Evolutionary conservation across 116 monocot species (phyloP).

Genomic region (Cymodocea nodosa): DNA sequence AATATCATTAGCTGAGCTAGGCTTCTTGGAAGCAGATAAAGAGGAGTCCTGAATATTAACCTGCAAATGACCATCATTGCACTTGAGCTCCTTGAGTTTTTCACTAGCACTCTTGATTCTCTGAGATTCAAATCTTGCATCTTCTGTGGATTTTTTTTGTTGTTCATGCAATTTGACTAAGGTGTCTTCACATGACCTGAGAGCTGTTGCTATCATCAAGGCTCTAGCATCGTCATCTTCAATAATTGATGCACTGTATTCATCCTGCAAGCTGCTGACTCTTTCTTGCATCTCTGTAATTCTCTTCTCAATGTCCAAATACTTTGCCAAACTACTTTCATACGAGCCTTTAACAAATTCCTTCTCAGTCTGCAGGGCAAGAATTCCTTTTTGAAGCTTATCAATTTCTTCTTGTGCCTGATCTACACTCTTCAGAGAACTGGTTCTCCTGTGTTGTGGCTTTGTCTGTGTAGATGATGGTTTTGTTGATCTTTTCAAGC

Average conservation of each 20-base stretch:
- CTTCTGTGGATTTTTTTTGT: conserved; percentile 28
- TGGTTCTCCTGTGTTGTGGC: neutral
- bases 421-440: neutral
- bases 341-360: conserved; percentile 79
- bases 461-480: neutral
- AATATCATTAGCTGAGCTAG: neutral
- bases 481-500: neutral
- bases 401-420: conserved; percentile 62
- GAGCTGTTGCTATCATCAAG: conserved; percentile 64
- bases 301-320: conserved; percentile 64
- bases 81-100: conserved; percentile 38
- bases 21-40: conserved; percentile 4
- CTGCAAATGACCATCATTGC: neutral
- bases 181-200: conserved; percentile 68
- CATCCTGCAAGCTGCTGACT: conserved; percentile 49
- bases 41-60: conserved; percentile 1
- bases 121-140: conserved; percentile 34
- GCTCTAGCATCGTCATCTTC: conserved; percentile 84
- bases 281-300: conserved; percentile 62
- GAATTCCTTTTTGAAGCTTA: conserved; percentile 66
- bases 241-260: conserved; percentile 28
- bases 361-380: conserved; percentile 78
- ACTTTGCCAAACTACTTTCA: conserved; percentile 50
- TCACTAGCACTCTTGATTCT: conserved; percentile 41
- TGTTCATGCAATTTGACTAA: conserved; percentile 42